A percentile compares a stretch with the other conserved stretches of the same genome.
phyloP scores from a whole-genome alignment of 345 rosid species.

The Euphorbia peplus region DNA sequence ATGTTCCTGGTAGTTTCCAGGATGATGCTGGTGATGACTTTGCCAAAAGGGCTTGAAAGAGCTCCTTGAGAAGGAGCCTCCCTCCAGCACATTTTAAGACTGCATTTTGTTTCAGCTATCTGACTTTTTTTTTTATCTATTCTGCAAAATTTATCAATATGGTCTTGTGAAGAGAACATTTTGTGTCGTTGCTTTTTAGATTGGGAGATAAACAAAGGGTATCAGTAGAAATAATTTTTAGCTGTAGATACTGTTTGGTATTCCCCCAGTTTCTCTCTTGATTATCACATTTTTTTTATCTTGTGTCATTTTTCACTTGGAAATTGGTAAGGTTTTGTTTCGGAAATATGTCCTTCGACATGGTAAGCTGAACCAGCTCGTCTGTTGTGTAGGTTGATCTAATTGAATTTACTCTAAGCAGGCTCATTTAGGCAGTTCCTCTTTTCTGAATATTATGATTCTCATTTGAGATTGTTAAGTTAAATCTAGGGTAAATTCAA shows the following conservation, averaged over 20 bases:
- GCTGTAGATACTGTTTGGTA: background rate
- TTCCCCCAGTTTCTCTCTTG: background rate
- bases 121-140: background rate
- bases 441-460: no score
- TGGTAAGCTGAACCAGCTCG: no score
- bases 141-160: conserved; percentile 6
- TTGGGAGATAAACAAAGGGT: conserved; percentile 1
- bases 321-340: background rate
- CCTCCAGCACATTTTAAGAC: conserved; percentile 1
- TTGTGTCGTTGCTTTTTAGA: background rate
- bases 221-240: conserved; percentile 22
- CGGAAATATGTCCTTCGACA: no score
- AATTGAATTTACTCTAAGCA: no score
- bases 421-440: no score
- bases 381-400: no score
- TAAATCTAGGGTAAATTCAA: no score
- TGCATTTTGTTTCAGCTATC: background rate
- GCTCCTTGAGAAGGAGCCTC: background rate
- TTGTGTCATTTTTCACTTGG: background rate
- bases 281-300: no score
- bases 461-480: no score
- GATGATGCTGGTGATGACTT: conserved; percentile 43
- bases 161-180: conserved; percentile 3
- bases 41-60: conserved; percentile 69
- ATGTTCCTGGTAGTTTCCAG: conserved; percentile 30